Conservation (phyloP, 2,329 filamentous ascomycete species). For the Emergomyces pasteurianus region DNA sequence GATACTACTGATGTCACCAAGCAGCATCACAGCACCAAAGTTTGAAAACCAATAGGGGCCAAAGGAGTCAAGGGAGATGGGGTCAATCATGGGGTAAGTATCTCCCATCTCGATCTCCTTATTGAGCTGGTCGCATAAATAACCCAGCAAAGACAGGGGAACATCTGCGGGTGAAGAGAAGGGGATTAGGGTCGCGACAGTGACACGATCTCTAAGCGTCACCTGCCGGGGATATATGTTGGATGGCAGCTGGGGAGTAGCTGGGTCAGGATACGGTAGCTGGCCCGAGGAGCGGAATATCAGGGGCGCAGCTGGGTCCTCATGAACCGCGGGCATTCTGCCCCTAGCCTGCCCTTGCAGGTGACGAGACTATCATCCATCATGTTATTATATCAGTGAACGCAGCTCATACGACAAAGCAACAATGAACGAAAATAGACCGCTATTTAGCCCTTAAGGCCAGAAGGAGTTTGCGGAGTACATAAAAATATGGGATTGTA, state of each 20-base stretch:
- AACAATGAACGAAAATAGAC: background rate
- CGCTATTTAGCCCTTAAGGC: background rate
- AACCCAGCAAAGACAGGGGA: slow-evolving; percentile 60
- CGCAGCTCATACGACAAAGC: background rate
- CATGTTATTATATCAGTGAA: background rate
- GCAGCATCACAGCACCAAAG: slow-evolving; percentile 77
- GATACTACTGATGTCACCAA: slow-evolving; percentile 57
- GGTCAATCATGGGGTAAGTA: slow-evolving; percentile 78
- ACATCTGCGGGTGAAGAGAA: slow-evolving; percentile 67
- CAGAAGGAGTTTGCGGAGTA: background rate
- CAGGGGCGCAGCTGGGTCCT: slow-evolving; percentile 60
- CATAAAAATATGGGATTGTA: background rate
- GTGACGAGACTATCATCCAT: slow-evolving; percentile 11
- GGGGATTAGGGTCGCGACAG: slow-evolving; percentile 70
- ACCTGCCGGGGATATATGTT: slow-evolving; percentile 64
- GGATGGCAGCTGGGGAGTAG: slow-evolving; percentile 51
- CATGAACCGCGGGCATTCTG: slow-evolving; percentile 63
- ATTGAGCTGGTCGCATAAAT: slow-evolving; percentile 73
- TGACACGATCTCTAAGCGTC: slow-evolving; percentile 71
- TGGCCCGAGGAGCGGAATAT: slow-evolving; percentile 59
- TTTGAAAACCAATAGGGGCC: slow-evolving; percentile 82
- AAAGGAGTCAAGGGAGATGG: slow-evolving; percentile 62
- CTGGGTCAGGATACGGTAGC: slow-evolving; percentile 51
- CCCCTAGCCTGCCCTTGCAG: slow-evolving; percentile 8
- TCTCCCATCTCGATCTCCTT: slow-evolving; percentile 86